These are phyloP conservation scores for Eucalyptus guilfoylei DNA, from an alignment of 345 rosid genomes.

Conservation along the genomic window DNA sequence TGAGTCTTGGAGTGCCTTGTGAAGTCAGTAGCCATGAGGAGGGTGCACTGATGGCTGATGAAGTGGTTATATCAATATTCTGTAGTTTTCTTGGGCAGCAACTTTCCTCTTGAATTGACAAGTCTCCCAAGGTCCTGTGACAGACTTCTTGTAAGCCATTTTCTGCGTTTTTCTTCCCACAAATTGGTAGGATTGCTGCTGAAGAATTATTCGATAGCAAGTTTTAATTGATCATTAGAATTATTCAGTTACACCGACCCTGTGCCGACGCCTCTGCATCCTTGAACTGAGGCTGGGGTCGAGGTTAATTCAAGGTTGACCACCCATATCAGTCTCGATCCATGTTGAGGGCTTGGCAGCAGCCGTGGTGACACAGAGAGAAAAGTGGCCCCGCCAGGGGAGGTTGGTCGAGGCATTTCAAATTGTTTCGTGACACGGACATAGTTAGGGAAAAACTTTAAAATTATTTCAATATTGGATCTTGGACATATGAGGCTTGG, in stretches of 20 bases:
- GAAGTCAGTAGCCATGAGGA: neutral
- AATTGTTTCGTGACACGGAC: no score
- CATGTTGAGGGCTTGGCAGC: neutral
- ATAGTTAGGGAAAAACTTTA: no score
- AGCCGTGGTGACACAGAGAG: neutral
- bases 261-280: neutral
- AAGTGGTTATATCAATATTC: neutral
- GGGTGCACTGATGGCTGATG: neutral
- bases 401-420: no score
- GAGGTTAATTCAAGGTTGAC: neutral
- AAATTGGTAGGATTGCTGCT: neutral
- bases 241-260: neutral
- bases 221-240: neutral
- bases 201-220: neutral
- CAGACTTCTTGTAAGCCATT: neutral
- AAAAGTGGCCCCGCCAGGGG: neutral
- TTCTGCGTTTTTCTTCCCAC: neutral
- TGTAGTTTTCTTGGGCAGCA: neutral
- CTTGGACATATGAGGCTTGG: no score
- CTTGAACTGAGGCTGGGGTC: neutral
- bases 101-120: neutral
- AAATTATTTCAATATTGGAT: no score
- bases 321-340: neutral
- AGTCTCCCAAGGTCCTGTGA: neutral
- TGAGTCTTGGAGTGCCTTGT: neutral